A percentile compares a stretch with the other conserved stretches of the same genome.
phyloP scores from a whole-genome alignment of 192 early-diverging fungal genomes.

The Coemansia sp. region DNA sequence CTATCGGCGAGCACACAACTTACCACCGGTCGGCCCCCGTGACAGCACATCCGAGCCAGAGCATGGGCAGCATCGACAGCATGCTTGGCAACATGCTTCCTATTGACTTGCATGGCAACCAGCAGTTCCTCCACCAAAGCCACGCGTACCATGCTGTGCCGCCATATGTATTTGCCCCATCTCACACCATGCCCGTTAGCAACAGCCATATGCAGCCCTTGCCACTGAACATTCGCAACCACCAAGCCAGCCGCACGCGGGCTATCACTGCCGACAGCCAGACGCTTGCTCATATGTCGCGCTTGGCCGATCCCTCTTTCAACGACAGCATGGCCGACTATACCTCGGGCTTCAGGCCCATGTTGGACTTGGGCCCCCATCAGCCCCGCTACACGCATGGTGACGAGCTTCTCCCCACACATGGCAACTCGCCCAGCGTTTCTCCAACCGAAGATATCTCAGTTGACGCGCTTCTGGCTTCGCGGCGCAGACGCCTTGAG shows the following conservation, averaged over 20 bases:
- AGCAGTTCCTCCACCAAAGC: constrained; percentile 11
- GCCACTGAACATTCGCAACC: neutral
- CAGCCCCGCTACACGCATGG: neutral
- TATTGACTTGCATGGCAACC: constrained; percentile 18
- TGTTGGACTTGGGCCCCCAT: constrained; percentile 1
- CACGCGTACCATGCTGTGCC: constrained; percentile 17
- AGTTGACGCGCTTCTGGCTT: constrained; percentile 34
- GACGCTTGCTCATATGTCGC: constrained; percentile 15
- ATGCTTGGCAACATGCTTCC: constrained; percentile 29
- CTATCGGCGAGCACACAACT: constrained; percentile 13
- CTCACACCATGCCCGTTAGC: constrained; percentile 2
- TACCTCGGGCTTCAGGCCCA: neutral
- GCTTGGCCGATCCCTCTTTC: neutral
- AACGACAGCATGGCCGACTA: constrained; percentile 9
- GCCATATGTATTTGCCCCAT: neutral
- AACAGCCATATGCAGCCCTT: constrained; percentile 4
- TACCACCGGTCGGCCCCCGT: neutral
- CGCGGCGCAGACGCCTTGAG: constrained; percentile 45
- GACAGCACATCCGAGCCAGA: neutral
- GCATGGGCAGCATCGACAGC: constrained; percentile 10
- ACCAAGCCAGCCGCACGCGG: constrained; percentile 20
- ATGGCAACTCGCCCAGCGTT: neutral
- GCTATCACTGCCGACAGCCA: constrained; percentile 37
- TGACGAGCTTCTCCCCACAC: constrained; percentile 3
- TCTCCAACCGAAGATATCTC: constrained; percentile 22